A percentile compares a stretch with the other conserved stretches of the same genome.
These are phyloP conservation scores for Cokeromyces recurvatus DNA, from an alignment of 371 early-diverging fungal genomes.

Conservation along the genomic window DNA sequence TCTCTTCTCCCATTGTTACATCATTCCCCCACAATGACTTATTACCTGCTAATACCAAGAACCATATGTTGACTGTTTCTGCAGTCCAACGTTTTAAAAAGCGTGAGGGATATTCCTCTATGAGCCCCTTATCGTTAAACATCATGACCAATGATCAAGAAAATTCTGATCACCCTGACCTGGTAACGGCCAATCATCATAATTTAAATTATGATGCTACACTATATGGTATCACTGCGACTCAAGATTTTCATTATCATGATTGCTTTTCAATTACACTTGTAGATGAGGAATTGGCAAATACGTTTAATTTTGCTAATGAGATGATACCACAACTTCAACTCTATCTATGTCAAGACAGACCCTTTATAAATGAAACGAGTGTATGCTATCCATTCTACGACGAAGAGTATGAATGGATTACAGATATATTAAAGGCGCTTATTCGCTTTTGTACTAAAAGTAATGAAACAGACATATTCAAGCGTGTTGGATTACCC, in stretches of 20 bases:
- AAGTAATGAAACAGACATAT: slow-evolving; percentile 35
- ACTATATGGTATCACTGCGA: slow-evolving; percentile 17
- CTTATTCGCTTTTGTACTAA: slow-evolving; percentile 48
- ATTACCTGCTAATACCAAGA: not conserved
- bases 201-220: not conserved
- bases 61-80: not conserved
- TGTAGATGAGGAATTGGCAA: slow-evolving; percentile 21
- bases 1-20: not conserved
- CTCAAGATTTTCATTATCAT: slow-evolving; percentile 34
- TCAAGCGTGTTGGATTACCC: slow-evolving; percentile 41
- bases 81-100: not conserved
- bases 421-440: slow-evolving; percentile 15
- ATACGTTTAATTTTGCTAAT: slow-evolving; percentile 32
- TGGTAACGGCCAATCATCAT: no score
- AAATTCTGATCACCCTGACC: no score
- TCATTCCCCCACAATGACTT: not conserved
- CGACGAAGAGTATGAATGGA: not conserved
- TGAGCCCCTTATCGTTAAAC: no score
- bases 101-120: no score
- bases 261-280: slow-evolving; percentile 42
- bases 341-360: slow-evolving; percentile 10
- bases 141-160: not conserved
- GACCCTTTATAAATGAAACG: not conserved
- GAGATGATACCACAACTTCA: slow-evolving; percentile 30
- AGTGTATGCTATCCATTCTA: not conserved